Conservation (phyloP, 352 stramenopile species). For the Elongisporangium undulatum region DNA sequence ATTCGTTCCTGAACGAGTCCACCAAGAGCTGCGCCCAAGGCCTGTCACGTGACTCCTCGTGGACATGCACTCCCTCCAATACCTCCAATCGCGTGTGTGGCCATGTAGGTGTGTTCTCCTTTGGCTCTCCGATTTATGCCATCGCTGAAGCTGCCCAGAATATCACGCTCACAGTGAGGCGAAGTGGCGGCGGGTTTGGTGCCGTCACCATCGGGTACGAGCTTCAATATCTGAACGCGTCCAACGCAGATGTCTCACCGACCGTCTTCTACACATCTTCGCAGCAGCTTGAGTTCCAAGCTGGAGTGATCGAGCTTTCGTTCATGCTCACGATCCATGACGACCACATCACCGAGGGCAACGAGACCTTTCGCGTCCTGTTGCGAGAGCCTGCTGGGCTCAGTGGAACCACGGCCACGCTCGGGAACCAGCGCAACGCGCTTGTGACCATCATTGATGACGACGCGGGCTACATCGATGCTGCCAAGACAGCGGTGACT, state of each 20-base stretch:
- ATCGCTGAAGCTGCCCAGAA: constrained; percentile 62
- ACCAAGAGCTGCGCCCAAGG: constrained; percentile 66
- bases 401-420: constrained; percentile 11
- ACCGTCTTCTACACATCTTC: constrained; percentile 87
- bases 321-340: constrained; percentile 93
- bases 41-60: constrained; percentile 43
- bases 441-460: constrained; percentile 76
- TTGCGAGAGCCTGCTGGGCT: constrained; percentile 25
- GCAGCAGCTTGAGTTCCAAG: constrained; percentile 72
- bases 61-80: constrained; percentile 40
- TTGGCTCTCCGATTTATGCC: constrained; percentile 82
- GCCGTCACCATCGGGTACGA: constrained; percentile 71
- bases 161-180: constrained; percentile 79
- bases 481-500: constrained; percentile 15
- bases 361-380: constrained; percentile 67
- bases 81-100: constrained; percentile 89
- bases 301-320: constrained; percentile 76
- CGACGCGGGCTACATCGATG: constrained; percentile 29
- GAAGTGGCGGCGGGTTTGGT: constrained; percentile 87
- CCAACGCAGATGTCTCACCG: constrained; percentile 65
- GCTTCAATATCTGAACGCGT: constrained; percentile 80
- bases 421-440: constrained; percentile 61
- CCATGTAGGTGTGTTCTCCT: constrained; percentile 86
- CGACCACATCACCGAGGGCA: constrained; percentile 62
- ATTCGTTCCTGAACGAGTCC: constrained; percentile 41